Evolutionary conservation across 495 filamentous ascomycete species (phyloP).

Genomic region (Penicillium desertorum): DNA sequence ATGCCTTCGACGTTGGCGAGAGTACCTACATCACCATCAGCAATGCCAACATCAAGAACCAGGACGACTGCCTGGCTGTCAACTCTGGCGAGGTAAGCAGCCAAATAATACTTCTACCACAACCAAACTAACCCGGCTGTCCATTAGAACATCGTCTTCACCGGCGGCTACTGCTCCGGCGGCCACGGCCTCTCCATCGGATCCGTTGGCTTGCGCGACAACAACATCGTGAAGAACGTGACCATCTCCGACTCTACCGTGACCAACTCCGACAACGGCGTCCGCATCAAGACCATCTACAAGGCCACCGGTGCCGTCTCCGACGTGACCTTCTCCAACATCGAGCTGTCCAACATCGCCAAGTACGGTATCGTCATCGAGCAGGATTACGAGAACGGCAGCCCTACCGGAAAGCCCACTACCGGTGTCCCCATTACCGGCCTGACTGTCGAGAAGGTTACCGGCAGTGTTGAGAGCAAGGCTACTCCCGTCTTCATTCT

Average conservation of each 20-base stretch:
- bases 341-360: conserved; percentile 56
- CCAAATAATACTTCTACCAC: not conserved
- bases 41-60: conserved; percentile 56
- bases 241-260: conserved; percentile 53
- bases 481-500: conserved; percentile 55
- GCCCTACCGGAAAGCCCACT: conserved; percentile 59
- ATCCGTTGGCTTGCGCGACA: conserved; percentile 60
- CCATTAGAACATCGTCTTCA: conserved; percentile 52
- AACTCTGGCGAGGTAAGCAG: conserved; percentile 49
- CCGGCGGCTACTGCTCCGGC: conserved; percentile 53
- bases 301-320: conserved; percentile 56
- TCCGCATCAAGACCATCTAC: conserved; percentile 65
- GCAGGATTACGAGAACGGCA: conserved; percentile 68
- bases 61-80: conserved; percentile 65
- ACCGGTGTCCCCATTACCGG: conserved; percentile 61
- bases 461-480: conserved; percentile 46
- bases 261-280: conserved; percentile 55
- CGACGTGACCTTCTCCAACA: conserved; percentile 59
- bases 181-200: conserved; percentile 72
- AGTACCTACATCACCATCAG: conserved; percentile 52
- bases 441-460: conserved; percentile 53
- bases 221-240: conserved; percentile 60
- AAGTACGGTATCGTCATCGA: conserved; percentile 66
- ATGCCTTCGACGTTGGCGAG: conserved; percentile 62
- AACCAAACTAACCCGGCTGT: not conserved